Evolutionary conservation across 1,139 yeast species (phyloP).

Genomic region (Diutina sp.): DNA sequence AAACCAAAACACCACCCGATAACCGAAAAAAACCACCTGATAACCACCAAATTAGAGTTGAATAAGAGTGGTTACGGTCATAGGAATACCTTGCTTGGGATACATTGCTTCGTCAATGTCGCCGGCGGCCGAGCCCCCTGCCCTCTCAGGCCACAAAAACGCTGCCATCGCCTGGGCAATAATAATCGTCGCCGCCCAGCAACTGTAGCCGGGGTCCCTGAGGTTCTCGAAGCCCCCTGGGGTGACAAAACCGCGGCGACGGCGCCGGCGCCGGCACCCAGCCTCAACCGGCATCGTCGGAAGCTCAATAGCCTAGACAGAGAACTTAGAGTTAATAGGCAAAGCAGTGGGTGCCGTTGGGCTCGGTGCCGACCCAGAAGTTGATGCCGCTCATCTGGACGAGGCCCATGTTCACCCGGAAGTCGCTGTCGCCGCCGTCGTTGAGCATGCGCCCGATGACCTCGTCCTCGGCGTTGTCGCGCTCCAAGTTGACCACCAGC

Average conservation of each 20-base stretch:
- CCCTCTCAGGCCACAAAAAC: not conserved
- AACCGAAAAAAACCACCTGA: not conserved
- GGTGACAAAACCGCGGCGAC: not conserved
- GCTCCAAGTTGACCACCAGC: constrained; percentile 1
- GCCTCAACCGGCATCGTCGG: not conserved
- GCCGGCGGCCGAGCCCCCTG: too few species aligned
- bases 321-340: not conserved
- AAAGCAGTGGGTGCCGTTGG: not conserved
- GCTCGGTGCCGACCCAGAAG: constrained; percentile 1
- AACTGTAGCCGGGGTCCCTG: not conserved
- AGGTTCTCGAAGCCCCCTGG: not conserved
- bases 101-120: too few species aligned
- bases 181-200: not conserved
- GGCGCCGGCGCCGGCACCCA: not conserved
- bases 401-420: not conserved
- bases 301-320: too few species aligned
- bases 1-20: too few species aligned
- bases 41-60: not conserved
- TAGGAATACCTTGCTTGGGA: too few species aligned
- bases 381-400: not conserved
- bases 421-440: constrained; percentile 1
- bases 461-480: constrained; percentile 1
- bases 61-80: too few species aligned
- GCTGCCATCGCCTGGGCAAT: not conserved
- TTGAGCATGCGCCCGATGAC: not conserved